These are phyloP conservation scores for Barnettozyma vustinii DNA, from an alignment of 805 yeast species.

Conservation along the genomic window DNA sequence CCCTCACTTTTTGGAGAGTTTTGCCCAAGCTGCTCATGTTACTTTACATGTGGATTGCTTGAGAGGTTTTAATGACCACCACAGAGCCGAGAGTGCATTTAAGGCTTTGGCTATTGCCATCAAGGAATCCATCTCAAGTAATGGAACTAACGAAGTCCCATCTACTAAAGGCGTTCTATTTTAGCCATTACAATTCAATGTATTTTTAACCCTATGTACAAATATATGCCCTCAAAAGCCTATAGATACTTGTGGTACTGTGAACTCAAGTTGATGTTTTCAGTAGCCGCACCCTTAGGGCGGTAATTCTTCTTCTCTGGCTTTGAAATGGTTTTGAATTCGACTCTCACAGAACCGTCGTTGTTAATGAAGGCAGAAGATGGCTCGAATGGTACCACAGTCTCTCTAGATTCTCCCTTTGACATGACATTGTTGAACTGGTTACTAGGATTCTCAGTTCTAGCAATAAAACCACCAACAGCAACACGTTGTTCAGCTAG, in stretches of 20 bases:
- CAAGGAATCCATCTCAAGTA: slow-evolving; percentile 74
- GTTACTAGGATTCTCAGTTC: slow-evolving; percentile 28
- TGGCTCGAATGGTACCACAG: slow-evolving; percentile 38
- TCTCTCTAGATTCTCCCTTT: slow-evolving; percentile 38
- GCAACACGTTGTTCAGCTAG: slow-evolving; percentile 40
- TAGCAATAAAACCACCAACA: slow-evolving; percentile 50
- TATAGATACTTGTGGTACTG: background rate
- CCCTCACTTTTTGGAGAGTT: slow-evolving; percentile 93
- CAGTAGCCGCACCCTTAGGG: background rate
- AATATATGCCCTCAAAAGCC: background rate
- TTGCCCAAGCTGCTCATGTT: slow-evolving; percentile 86
- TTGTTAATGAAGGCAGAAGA: slow-evolving; percentile 32
- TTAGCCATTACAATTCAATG: slow-evolving; percentile 23
- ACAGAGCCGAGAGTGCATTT: slow-evolving; percentile 92
- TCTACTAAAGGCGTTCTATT: slow-evolving; percentile 93
- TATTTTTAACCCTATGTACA: slow-evolving; percentile 4
- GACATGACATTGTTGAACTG: slow-evolving; percentile 31
- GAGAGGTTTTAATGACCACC: slow-evolving; percentile 94
- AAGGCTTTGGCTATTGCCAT: slow-evolving; percentile 93
- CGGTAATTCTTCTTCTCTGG: slow-evolving; percentile 2
- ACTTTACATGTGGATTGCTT: slow-evolving; percentile 93
- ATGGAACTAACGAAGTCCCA: slow-evolving; percentile 89
- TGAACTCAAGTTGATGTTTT: background rate
- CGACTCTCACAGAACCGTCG: slow-evolving; percentile 30
- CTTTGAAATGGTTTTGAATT: background rate